Evolutionary conservation across 441 rosid genomes (phyloP), one percentile per base, ranked within the genome.

Genomic region (Arabidopsis hybrid): DNA sequence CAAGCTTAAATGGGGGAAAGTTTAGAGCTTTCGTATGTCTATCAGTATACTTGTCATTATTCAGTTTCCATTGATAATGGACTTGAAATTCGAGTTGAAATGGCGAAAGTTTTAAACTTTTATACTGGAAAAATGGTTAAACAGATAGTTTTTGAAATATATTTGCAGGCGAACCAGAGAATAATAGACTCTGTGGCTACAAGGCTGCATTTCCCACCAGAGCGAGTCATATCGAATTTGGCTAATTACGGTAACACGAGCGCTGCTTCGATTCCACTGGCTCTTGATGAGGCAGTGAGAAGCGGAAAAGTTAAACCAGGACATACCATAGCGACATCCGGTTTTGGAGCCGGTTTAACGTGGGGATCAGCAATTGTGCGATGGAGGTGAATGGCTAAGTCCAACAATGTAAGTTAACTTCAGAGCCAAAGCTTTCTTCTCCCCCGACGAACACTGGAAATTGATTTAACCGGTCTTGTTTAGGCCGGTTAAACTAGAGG

Each of bases 271-370:
- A 91, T 95, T 68, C 98, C 99, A 38, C 73, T 91, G 70, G 99
- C 98, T 40, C 78, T 95, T 81, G 99, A 95, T 69, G 98, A 95
- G 75, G 92, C 95, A 4, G 98, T 92, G 34, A 83, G 97, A 70
- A 80, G 92, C 5, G 98, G 98, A 31, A 91, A 88, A 82, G 95
- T 95, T 80, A 88, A 88, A 82, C 53, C 86, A 17, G 93, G 99
- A 38, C 89, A 95, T 58, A 83, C 82, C 9, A 88, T 95, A 16
- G 97, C 93, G 0, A 51, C 97, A 34, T 92, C 98, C 6, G 98
- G 98, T 59, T 95, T 89, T 31, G 98, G 99, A 59, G 99, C 97
- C 2, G 99, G 98, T 59, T 86, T 95, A 71, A 95, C 96, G 53
- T 90, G 97, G 98, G 97, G 91, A 47, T 89, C 99, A 57, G 97